Conservation (phyloP, 2,329 filamentous ascomycete genomes). For the Sporothrix pseudoabietina region DNA sequence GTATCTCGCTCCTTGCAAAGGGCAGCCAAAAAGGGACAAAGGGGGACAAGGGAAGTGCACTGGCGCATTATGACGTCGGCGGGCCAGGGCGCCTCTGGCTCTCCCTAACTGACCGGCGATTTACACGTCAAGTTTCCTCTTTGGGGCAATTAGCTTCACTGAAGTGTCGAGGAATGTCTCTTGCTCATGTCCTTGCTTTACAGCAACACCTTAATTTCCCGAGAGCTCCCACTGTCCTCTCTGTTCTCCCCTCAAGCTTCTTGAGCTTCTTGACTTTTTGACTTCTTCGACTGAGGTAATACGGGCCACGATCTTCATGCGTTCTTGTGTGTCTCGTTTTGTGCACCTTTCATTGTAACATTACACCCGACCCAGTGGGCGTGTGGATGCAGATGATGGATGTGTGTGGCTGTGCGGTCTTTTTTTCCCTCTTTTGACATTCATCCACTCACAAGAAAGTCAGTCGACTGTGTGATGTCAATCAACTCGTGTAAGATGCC, state of each 20-base stretch:
- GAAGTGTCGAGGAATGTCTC: background rate
- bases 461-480: background rate
- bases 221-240: background rate
- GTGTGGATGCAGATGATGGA: background rate
- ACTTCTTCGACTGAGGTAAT: background rate
- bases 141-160: background rate
- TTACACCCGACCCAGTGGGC: background rate
- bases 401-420: constrained; percentile 10
- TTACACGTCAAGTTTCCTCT: background rate
- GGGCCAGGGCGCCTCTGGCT: background rate
- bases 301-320: background rate
- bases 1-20: background rate
- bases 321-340: background rate
- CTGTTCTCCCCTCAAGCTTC: background rate
- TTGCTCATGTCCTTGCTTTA: background rate
- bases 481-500: background rate
- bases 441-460: background rate
- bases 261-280: background rate
- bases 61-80: constrained; percentile 22
- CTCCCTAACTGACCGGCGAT: background rate
- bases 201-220: background rate
- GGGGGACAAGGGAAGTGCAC: background rate
- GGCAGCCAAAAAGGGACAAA: background rate
- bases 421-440: background rate
- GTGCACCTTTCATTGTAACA: constrained; percentile 16